Percentiles rank a stretch among this genome's conserved stretches.
Conservation (phyloP, 768 basidiomycete species). For the Cantharellus anzutake region DNA sequence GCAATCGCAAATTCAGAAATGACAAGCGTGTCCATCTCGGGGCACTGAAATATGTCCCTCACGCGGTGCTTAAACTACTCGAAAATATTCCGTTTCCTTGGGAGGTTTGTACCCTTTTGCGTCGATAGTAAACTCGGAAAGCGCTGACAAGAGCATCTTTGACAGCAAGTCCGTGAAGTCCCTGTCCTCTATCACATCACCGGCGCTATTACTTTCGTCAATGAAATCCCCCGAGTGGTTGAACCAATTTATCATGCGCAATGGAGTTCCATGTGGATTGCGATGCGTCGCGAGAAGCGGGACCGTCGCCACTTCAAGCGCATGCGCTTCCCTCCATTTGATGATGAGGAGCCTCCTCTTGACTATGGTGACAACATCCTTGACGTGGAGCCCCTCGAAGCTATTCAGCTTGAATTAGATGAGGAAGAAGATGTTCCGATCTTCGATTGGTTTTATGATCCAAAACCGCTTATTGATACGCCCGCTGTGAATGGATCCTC, state of each 20-base stretch:
- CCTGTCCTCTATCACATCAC: constrained; percentile 98
- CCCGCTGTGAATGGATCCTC: constrained; percentile 81
- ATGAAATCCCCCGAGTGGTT: constrained; percentile 90
- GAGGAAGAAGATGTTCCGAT: constrained; percentile 81
- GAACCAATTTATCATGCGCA: constrained; percentile 98
- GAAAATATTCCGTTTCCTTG: constrained; percentile 97
- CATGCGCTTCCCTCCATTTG: constrained; percentile 98
- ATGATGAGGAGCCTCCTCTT: constrained; percentile 96
- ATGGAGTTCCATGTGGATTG: constrained; percentile 99
- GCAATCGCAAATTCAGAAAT: constrained; percentile 95
- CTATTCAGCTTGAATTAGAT: constrained; percentile 92
- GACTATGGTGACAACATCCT: constrained; percentile 98
- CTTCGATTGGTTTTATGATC: constrained; percentile 96
- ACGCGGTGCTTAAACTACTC: constrained; percentile 96
- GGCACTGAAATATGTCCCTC: constrained; percentile 89
- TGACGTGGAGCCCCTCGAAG: constrained; percentile 94
- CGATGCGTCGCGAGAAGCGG: constrained; percentile 96
- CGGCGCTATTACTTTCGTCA: constrained; percentile 98
- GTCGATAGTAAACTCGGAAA: background rate
- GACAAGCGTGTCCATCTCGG: constrained; percentile 99
- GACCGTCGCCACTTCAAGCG: constrained; percentile 99
- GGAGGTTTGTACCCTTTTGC: constrained; percentile 29
- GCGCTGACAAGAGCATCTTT: background rate
- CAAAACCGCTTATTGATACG: constrained; percentile 82
- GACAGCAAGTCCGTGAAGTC: constrained; percentile 87